phyloP scores from a whole-genome alignment of 129 eudicot species.

The Gnaphalium uliginosum region DNA sequence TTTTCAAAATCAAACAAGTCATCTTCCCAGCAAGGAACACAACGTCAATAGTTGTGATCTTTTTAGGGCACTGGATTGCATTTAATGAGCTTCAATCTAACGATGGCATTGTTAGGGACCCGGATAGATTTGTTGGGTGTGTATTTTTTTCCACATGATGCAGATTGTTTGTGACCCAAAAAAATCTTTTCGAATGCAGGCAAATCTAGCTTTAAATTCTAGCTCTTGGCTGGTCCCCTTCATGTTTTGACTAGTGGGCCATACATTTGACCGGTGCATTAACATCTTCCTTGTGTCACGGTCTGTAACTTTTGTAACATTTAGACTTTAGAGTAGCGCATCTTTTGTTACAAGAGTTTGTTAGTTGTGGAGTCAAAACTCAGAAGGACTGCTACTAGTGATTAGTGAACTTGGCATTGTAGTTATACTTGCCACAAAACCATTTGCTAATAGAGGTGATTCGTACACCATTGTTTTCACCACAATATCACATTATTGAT shows the following conservation, averaged over 20 bases:
- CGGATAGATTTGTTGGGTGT: constrained; percentile 1
- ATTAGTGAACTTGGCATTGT: not conserved
- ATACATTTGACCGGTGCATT: constrained; percentile 5
- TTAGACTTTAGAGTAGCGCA: not conserved
- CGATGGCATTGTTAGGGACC: constrained; percentile 17
- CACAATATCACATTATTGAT: no score
- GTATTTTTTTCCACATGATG: constrained; percentile 16
- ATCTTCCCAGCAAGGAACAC: not conserved
- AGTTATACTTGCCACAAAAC: no score
- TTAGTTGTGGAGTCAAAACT: not conserved
- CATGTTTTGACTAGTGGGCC: constrained; percentile 1
- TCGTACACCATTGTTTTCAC: no score
- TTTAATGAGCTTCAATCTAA: constrained; percentile 26
- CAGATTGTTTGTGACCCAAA: constrained; percentile 8
- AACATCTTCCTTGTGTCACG: not conserved
- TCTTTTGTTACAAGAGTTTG: not conserved
- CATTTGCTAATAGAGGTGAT: no score
- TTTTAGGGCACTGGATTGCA: constrained; percentile 5
- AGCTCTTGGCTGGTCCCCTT: constrained; percentile 11
- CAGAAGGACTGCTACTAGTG: not conserved
- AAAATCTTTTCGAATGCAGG: constrained; percentile 10
- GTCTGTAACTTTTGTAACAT: not conserved
- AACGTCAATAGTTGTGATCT: not conserved
- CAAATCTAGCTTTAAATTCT: constrained; percentile 30
- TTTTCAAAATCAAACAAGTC: not conserved